Conservation (phyloP, 495 filamentous ascomycete species). For the Thozetella sp. region DNA sequence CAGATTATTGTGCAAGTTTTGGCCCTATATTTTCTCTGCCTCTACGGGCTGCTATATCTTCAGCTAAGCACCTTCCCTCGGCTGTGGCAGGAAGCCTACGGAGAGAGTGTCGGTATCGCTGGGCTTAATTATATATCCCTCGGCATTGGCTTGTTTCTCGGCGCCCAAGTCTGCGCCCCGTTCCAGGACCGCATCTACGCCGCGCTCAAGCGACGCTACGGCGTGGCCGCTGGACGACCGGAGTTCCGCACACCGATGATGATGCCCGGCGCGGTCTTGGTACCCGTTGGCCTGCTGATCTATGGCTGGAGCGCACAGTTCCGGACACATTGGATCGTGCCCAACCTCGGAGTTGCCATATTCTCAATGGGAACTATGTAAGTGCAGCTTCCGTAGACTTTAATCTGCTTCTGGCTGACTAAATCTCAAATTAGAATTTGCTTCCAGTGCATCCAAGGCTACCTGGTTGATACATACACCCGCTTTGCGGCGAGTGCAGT, state of each 20-base stretch:
- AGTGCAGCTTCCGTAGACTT: slow-evolving; percentile 45
- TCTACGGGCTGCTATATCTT: slow-evolving; percentile 76
- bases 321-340: slow-evolving; percentile 68
- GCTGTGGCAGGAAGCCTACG: slow-evolving; percentile 63
- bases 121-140: slow-evolving; percentile 74
- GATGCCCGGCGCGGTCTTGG: slow-evolving; percentile 52
- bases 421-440: slow-evolving; percentile 46
- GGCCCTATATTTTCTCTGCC: slow-evolving; percentile 53
- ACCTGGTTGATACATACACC: slow-evolving; percentile 75
- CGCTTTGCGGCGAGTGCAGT: slow-evolving; percentile 75
- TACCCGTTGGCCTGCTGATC: slow-evolving; percentile 67
- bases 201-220: slow-evolving; percentile 59
- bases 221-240: slow-evolving; percentile 46
- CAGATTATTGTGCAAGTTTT: slow-evolving; percentile 60
- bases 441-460: slow-evolving; percentile 75
- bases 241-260: slow-evolving; percentile 72
- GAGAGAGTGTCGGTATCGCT: slow-evolving; percentile 60
- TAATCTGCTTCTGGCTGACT: background rate
- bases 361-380: slow-evolving; percentile 29
- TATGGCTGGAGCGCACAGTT: slow-evolving; percentile 74
- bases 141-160: slow-evolving; percentile 68
- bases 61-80: slow-evolving; percentile 68
- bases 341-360: slow-evolving; percentile 67
- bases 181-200: slow-evolving; percentile 68
- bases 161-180: slow-evolving; percentile 62